These are phyloP conservation scores for Apiospora aurea DNA, from an alignment of 2,329 filamentous ascomycete genomes.

Conservation along the genomic window DNA sequence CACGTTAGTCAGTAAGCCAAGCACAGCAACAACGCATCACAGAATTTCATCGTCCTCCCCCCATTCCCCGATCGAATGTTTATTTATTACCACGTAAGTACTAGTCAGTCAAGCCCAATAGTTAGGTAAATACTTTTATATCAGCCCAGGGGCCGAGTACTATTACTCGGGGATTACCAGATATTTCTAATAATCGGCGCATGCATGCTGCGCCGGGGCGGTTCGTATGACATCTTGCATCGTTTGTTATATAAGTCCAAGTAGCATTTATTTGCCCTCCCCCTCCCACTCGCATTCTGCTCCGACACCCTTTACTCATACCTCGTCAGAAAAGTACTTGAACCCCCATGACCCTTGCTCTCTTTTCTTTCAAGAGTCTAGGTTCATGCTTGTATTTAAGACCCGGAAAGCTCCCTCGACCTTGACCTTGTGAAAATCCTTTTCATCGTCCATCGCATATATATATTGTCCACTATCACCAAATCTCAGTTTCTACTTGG, in stretches of 20 bases:
- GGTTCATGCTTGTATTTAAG: conserved; percentile 20
- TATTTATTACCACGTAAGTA: conserved; percentile 7
- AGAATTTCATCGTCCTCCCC: background rate
- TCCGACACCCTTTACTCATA: background rate
- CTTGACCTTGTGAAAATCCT: background rate
- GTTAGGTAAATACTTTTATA: background rate
- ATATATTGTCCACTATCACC: background rate
- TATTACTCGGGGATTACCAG: conserved; percentile 13
- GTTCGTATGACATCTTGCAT: conserved; percentile 21
- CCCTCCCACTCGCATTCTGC: background rate
- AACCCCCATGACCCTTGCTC: conserved; percentile 5
- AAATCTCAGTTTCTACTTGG: background rate
- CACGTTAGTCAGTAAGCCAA: conserved; percentile 9
- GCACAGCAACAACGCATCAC: background rate
- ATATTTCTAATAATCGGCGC: conserved; percentile 12
- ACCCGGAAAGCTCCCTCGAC: background rate
- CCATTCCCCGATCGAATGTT: conserved; percentile 10
- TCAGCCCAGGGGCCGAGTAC: background rate
- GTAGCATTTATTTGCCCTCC: background rate
- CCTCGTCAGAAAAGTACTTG: background rate
- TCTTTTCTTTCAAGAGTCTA: background rate
- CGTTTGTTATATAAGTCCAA: conserved; percentile 9
- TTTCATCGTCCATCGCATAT: background rate
- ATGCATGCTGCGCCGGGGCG: conserved; percentile 1
- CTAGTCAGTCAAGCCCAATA: background rate